phyloP scores from a whole-genome alignment of 1,284 basidiomycete genomes.

The Ganoderma lucidum region DNA sequence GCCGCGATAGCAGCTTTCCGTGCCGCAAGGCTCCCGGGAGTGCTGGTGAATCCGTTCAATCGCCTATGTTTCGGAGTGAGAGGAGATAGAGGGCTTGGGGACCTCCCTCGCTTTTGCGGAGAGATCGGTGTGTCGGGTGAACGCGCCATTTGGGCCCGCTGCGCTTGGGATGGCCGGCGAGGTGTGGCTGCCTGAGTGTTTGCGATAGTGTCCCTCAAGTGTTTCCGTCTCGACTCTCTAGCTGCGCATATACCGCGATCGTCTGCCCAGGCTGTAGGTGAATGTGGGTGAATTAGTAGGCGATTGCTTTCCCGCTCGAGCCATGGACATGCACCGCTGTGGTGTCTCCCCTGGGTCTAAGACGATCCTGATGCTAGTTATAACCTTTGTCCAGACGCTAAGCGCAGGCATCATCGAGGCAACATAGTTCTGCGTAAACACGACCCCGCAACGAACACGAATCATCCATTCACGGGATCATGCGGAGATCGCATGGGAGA shows the following conservation, averaged over 20 bases:
- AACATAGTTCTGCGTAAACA: too few relatives aligned
- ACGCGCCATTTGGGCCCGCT: slow-evolving; percentile 24
- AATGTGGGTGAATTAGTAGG: background rate
- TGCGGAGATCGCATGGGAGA: too few relatives aligned
- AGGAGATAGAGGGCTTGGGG: slow-evolving; percentile 19
- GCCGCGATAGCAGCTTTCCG: slow-evolving; percentile 16
- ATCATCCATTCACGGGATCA: too few relatives aligned
- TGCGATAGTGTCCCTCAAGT: background rate
- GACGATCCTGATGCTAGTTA: too few relatives aligned
- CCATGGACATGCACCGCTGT: background rate
- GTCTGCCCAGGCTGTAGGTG: slow-evolving; percentile 48
- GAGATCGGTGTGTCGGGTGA: slow-evolving; percentile 21
- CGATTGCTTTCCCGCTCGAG: too few relatives aligned
- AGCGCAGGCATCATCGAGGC: too few relatives aligned
- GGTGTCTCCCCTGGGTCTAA: background rate
- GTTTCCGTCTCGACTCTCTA: slow-evolving; percentile 10
- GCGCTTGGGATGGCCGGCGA: slow-evolving; percentile 24
- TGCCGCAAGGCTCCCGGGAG: slow-evolving; percentile 14
- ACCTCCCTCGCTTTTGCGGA: slow-evolving; percentile 16
- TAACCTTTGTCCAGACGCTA: too few relatives aligned
- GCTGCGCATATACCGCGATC: slow-evolving; percentile 29
- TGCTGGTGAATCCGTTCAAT: slow-evolving; percentile 16
- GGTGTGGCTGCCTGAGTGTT: slow-evolving; percentile 14
- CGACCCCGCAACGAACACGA: too few relatives aligned
- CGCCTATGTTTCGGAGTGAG: slow-evolving; percentile 18